phyloP scores from a whole-genome alignment of 2,329 filamentous ascomycete species.

The Xylaria sp. region DNA sequence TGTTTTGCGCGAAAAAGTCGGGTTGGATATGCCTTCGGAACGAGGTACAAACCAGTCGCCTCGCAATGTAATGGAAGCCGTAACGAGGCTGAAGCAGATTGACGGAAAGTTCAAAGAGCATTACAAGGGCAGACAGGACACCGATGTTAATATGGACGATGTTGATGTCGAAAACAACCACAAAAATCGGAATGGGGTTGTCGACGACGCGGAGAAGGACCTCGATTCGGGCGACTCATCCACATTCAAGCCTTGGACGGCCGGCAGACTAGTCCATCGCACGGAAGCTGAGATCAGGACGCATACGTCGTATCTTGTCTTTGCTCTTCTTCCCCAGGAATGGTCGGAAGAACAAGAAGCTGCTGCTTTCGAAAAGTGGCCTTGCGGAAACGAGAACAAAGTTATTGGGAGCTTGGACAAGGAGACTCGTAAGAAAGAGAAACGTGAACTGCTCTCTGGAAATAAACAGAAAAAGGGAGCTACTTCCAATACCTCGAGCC shows the following conservation, averaged over 20 bases:
- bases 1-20: slow-evolving; percentile 80
- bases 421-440: slow-evolving; percentile 61
- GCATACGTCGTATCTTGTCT: slow-evolving; percentile 96
- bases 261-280: slow-evolving; percentile 79
- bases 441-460: slow-evolving; percentile 56
- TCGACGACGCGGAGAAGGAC: slow-evolving; percentile 30
- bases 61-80: slow-evolving; percentile 78
- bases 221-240: slow-evolving; percentile 32
- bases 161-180: slow-evolving; percentile 39
- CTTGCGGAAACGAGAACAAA: slow-evolving; percentile 59
- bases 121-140: slow-evolving; percentile 49
- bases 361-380: slow-evolving; percentile 67
- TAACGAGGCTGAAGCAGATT: slow-evolving; percentile 74
- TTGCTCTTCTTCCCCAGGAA: slow-evolving; percentile 84
- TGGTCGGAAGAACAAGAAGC: slow-evolving; percentile 87
- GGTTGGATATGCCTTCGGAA: slow-evolving; percentile 68
- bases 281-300: slow-evolving; percentile 90
- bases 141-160: slow-evolving; percentile 50
- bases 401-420: slow-evolving; percentile 61
- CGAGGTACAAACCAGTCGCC: slow-evolving; percentile 73
- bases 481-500: slow-evolving; percentile 23
- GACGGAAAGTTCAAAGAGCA: slow-evolving; percentile 72
- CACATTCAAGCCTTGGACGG: slow-evolving; percentile 66
- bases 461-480: slow-evolving; percentile 52
- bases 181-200: slow-evolving; percentile 39